Conservation (phyloP, 2,329 filamentous ascomycete genomes). For the Exophiala sp. region DNA sequence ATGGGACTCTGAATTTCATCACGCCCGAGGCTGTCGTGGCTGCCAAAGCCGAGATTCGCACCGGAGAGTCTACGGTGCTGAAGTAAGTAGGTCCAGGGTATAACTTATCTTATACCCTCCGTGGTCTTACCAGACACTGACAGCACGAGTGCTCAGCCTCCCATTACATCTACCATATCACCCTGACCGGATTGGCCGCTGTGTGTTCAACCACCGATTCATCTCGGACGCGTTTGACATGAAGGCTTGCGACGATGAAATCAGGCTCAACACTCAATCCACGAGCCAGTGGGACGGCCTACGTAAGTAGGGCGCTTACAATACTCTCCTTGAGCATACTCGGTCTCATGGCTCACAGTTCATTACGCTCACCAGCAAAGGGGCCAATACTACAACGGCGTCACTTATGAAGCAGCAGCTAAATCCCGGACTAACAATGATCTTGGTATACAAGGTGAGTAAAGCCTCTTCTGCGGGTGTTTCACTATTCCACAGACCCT, state of each 20-base stretch:
- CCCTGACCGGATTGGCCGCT: background rate
- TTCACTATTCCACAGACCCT: background rate
- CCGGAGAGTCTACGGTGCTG: background rate
- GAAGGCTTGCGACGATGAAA: constrained; percentile 35
- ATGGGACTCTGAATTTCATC: constrained; percentile 57
- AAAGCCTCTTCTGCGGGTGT: background rate
- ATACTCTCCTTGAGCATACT: no score
- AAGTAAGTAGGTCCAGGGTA: constrained; percentile 3
- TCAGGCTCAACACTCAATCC: constrained; percentile 44
- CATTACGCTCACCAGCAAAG: no score
- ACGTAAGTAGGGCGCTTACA: no score
- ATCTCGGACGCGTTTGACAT: background rate
- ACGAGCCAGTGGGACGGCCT: constrained; percentile 47
- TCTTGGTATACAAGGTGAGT: constrained; percentile 16
- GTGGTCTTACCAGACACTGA: constrained; percentile 7
- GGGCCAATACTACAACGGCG: constrained; percentile 11
- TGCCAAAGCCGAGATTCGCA: constrained; percentile 50
- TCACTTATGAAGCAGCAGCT: background rate
- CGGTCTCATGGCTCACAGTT: constrained; percentile 24
- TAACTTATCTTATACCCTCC: no score
- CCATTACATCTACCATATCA: no score
- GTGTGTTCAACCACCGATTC: background rate
- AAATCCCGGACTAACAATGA: no score
- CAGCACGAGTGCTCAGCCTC: no score
- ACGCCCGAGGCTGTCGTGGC: constrained; percentile 49